A percentile compares a stretch with the other conserved stretches of the same genome.
phyloP scores from a whole-genome alignment of 345 rosid species.

The Turnera subulata region DNA sequence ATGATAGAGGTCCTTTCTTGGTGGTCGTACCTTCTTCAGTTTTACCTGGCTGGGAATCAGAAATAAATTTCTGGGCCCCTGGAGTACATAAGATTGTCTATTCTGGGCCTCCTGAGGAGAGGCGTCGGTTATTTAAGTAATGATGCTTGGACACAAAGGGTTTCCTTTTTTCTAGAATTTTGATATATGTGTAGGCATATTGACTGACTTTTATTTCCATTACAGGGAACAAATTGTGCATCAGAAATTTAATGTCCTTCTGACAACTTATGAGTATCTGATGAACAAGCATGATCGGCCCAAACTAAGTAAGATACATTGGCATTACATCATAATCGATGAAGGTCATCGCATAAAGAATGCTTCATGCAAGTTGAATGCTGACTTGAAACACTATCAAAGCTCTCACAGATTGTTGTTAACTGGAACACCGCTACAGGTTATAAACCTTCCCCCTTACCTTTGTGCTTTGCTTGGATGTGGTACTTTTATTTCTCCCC shows the following conservation, averaged over 20 bases:
- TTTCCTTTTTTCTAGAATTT: conserved; percentile 14
- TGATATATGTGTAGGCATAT: conserved; percentile 15
- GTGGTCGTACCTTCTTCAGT: conserved; percentile 91
- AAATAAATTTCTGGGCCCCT: conserved; percentile 82
- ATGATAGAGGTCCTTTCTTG: conserved; percentile 83
- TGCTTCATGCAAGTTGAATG: conserved; percentile 92
- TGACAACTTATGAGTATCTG: conserved; percentile 90
- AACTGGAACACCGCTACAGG: conserved; percentile 95
- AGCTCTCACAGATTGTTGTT: conserved; percentile 77
- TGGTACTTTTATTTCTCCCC: background rate
- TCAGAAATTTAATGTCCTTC: conserved; percentile 79
- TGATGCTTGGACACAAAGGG: conserved; percentile 10
- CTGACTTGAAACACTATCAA: conserved; percentile 79
- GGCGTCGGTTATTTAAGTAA: conserved; percentile 86
- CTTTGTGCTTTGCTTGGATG: background rate
- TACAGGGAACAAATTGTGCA: conserved; percentile 86
- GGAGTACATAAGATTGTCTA: conserved; percentile 63
- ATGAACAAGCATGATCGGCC: conserved; percentile 98
- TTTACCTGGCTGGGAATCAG: conserved; percentile 80
- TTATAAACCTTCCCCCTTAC: conserved; percentile 12
- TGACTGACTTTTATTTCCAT: conserved; percentile 16
- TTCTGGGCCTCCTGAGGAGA: conserved; percentile 85
- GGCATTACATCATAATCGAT: conserved; percentile 92
- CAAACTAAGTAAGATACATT: conserved; percentile 75
- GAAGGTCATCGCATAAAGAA: conserved; percentile 97